Conservation (phyloP, 2,329 filamentous ascomycete species). For the Zasmidium cellare region DNA sequence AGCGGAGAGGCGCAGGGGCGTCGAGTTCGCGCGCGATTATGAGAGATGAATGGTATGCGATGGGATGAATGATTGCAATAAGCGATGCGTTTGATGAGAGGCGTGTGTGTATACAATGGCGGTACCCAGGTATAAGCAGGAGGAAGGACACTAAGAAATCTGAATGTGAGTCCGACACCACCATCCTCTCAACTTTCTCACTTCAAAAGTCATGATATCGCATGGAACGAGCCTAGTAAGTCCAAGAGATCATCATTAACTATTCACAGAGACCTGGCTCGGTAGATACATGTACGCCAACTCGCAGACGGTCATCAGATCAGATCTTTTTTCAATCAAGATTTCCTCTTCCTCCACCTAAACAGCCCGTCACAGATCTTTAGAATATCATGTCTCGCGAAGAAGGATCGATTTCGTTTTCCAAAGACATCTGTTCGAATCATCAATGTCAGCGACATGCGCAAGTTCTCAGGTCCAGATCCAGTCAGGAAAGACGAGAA, state of each 20-base stretch:
- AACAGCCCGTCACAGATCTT: constrained; percentile 10
- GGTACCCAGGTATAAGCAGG: neutral
- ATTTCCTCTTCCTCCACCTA: neutral
- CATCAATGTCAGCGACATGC: too few species aligned
- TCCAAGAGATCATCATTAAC: neutral
- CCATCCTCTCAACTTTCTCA: too few species aligned
- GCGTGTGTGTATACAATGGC: too few species aligned
- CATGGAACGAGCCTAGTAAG: too few species aligned
- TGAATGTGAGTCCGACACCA: too few species aligned
- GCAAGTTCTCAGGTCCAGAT: neutral
- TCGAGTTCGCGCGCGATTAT: neutral
- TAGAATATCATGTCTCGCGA: constrained; percentile 72
- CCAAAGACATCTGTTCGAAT: constrained; percentile 76
- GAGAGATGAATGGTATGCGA: too few species aligned
- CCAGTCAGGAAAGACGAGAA: neutral
- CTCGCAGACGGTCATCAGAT: too few species aligned
- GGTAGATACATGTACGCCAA: neutral
- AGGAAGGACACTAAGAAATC: too few species aligned
- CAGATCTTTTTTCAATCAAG: neutral
- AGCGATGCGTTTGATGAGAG: too few species aligned
- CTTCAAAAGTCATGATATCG: too few species aligned
- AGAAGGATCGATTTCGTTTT: constrained; percentile 74
- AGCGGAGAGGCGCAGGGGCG: neutral
- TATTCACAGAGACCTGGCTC: neutral
- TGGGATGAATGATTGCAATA: neutral